Evolutionary conservation across 108 stramenopile species (phyloP), one percentile per base, ranked within the genome.

Genomic region (Nitzschia sp.): DNA sequence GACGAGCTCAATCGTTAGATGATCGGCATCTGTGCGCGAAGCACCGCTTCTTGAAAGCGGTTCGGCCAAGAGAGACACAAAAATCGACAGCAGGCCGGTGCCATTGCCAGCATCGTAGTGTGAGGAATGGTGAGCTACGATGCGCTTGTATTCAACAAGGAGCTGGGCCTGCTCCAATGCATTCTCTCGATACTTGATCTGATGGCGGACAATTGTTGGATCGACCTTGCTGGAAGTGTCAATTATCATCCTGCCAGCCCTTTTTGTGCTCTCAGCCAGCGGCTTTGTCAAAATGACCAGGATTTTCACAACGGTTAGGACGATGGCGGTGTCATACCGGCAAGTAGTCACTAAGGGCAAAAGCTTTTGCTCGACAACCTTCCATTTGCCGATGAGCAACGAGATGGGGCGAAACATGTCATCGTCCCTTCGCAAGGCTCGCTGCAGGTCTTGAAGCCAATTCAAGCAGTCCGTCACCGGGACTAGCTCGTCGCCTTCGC

Each of bases 211-310:
- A 38, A 89, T 78, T 71, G 82, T 38, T 59, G 54, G 48, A 26
- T 68, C 76, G 51, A 31, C 36, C 66, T 71, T 89, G 25, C 47
- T 35, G 8, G 65, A 59, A 11, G 65, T 81, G 71, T 92, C 86
- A 56, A 95, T 86, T 15, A 74, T 82, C 81, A 88, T 64, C 45
- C 73, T 78, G 25, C 84, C 94, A 9, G 91, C 89, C 26, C 78
- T 74, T 63, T 79, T 86, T 33, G 89, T 87, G 38, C 72, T 64
- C 11, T 89, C 91, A 32, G 83, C 78, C 48, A 93, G 54, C 46
- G 95, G 95, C 70, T 93, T 95, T 36, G 95, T 95, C 32, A 95
- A 49, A 59, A 93, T 93, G 15, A 95, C 95, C 27, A 93, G 73
- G 63, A 95, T 92, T 74, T 93, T 93, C 56, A 83, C 81, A 19